Base-by-base conservation (phyloP, 768 basidiomycete species). In the Rhodocollybia butyracea region DNA sequence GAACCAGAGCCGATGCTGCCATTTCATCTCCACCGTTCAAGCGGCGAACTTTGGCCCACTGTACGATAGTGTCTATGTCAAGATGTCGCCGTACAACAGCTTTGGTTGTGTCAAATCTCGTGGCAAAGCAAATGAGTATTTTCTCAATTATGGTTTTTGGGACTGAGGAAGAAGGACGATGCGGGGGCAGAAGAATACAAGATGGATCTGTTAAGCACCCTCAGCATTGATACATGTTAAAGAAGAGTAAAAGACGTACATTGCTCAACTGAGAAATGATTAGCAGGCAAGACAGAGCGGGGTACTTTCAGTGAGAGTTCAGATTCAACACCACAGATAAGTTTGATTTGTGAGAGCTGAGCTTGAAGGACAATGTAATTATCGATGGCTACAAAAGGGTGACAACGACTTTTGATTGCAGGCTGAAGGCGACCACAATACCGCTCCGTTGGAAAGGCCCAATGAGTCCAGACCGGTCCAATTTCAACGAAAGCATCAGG, bases 21-120 rank as follows among this genome's bases (percentile, higher is more conserved):
- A 71, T 68, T 10, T 54, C 59, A 55, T 74, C 71, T 8, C 73
- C 73, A 31, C 61, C 68, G 32, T 65, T 55, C 4, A 63, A 17
- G 15, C 56, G 61, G 12, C 59, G 59, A 15, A 73, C 53, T 45
- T 63, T 64, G 8, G 64, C 68, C 64, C 63, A 73, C 50, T 63
- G 51, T 39, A 58, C 52, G 31, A 71, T 52, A 22, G 5, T 12
- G 17, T 70, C 7, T 59, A 22, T 0, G 64, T 55, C 0, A 70
- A 45, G 6, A 22, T 45, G 22, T 24, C 21, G 7, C n/a, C 17
- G 43, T 8, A 45, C 21, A 45, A 17, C 27, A 10, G 17, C 10
- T 8, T 8, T 22, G 26, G 19, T 22, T 8, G 22, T 27, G 21
- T 45, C 27, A 17, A 22, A 45, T 11, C 26, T 6, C 8, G 43